Evolutionary conservation across 2,329 filamentous ascomycete genomes (phyloP).

Genomic region (Colletotrichum destructivum): DNA sequence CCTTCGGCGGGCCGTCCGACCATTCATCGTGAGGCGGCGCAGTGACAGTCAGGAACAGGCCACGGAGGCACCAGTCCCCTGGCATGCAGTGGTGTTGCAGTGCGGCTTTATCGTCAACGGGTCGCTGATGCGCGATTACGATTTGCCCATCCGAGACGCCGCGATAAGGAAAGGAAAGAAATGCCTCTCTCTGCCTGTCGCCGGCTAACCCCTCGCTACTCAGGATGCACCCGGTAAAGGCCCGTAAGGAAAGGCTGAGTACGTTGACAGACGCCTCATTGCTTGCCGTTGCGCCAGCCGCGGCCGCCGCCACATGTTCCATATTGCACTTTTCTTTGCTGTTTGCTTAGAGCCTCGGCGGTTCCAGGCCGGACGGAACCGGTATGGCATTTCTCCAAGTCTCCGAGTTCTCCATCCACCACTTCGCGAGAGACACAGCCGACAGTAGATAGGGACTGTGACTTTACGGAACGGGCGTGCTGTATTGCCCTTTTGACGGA

Average conservation of each 20-base stretch:
- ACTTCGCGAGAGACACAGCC: background rate
- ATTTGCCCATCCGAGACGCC: constrained; percentile 28
- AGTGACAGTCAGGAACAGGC: constrained; percentile 39
- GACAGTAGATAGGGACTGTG: constrained; percentile 5
- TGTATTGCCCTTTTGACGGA: constrained; percentile 10
- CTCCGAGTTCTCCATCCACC: constrained; percentile 5
- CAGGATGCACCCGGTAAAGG: too few relatives aligned
- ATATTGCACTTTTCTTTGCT: background rate
- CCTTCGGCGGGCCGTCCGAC: constrained; percentile 25
- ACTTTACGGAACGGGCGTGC: constrained; percentile 2
- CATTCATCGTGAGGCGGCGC: constrained; percentile 30
- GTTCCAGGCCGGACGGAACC: constrained; percentile 27
- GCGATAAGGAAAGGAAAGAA: constrained; percentile 29
- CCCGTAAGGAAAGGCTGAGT: too few relatives aligned
- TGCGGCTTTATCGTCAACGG: constrained; percentile 25
- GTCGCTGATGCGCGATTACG: constrained; percentile 31
- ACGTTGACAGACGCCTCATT: too few relatives aligned
- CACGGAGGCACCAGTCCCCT: constrained; percentile 27
- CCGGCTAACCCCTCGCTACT: too few relatives aligned
- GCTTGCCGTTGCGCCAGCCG: constrained; percentile 7
- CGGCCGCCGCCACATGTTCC: constrained; percentile 16
- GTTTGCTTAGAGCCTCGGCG: constrained; percentile 19
- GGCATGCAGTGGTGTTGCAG: background rate
- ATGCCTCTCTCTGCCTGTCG: constrained; percentile 22
- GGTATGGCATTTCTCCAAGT: constrained; percentile 25